Evolutionary conservation across 2,329 filamentous ascomycete species (phyloP), one percentile per base, ranked within the genome.

Genomic region (Xylaria sp.): DNA sequence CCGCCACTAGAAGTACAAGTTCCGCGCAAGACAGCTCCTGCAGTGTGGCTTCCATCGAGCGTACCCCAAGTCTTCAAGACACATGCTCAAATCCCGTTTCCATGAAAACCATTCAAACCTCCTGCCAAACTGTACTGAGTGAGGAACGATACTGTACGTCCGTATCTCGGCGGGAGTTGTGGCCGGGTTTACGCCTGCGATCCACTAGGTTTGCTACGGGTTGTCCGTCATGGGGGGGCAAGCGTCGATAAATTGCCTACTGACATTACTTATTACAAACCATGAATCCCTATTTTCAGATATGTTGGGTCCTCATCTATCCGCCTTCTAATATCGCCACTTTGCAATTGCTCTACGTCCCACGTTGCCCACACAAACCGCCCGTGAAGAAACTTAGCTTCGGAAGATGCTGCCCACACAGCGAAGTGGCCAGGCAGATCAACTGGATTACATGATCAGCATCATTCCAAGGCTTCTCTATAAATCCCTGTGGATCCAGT

Each of bases 341-440:
- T 65, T 65, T 68, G 68, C 43, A 80, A 54, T 66, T 79, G 76
- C 28, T 79, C 71, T 5, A 77, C 72, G 63, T 80, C 78, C 78
- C 77, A 79, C 19, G 72, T 70, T 2, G 73, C 70, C 73, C 75
- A 79, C 5, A 78, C 69, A 25, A 76, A 75, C 35, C 75, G 75
- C 14, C 74, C 73, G 45, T 75, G 76, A n/a, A 80, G 64, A 53
- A 79, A 79, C 8, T 43, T 64, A 1, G 78, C 77, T 52, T 80
- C 76, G 0, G 72, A 67, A 7, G 71, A 72, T 1, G 77, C 74
- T 8, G 76, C 68, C 78, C 77, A 79, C 19, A 79, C 73, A 15
- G 69, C 63, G 47, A 78, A 79, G 33, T 75, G 63, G 1, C 63
- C 76, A 0, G 77, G 71, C 3, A 78, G 72, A n/a, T 68, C 61